These are phyloP conservation scores for Venturia oleaginea DNA, from an alignment of 2,329 filamentous ascomycete species.

Conservation along the genomic window DNA sequence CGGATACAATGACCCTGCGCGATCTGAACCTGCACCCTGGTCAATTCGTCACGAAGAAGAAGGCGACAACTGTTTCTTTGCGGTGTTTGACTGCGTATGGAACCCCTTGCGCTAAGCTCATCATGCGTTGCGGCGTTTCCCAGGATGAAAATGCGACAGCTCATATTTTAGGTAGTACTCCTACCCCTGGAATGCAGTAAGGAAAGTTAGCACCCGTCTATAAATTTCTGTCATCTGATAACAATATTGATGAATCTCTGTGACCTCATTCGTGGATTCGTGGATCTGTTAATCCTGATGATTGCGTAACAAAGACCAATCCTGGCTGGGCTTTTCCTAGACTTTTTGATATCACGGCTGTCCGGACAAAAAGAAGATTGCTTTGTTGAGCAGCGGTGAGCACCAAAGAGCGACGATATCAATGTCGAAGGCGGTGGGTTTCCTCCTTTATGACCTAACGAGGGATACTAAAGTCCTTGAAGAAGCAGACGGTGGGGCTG, in stretches of 20 bases:
- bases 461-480: too few species aligned
- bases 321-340: background rate
- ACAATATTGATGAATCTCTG: background rate
- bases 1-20: background rate
- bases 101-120: background rate
- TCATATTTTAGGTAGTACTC: background rate
- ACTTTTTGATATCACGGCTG: too few species aligned
- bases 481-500: too few species aligned
- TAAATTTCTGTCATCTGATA: background rate
- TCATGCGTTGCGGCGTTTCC: background rate
- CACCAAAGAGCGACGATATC: too few species aligned
- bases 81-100: background rate
- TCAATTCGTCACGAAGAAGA: background rate
- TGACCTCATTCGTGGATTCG: background rate
- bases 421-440: too few species aligned
- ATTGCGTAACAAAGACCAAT: background rate
- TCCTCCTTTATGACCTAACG: too few species aligned
- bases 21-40: background rate
- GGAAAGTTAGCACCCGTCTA: background rate
- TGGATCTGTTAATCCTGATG: background rate
- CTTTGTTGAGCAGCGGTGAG: too few species aligned
- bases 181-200: background rate
- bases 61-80: background rate
- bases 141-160: background rate
- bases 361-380: too few species aligned